Evolutionary conservation across 371 early-diverging fungal genomes (phyloP).

Genomic region (Mucor lusitanicus): DNA sequence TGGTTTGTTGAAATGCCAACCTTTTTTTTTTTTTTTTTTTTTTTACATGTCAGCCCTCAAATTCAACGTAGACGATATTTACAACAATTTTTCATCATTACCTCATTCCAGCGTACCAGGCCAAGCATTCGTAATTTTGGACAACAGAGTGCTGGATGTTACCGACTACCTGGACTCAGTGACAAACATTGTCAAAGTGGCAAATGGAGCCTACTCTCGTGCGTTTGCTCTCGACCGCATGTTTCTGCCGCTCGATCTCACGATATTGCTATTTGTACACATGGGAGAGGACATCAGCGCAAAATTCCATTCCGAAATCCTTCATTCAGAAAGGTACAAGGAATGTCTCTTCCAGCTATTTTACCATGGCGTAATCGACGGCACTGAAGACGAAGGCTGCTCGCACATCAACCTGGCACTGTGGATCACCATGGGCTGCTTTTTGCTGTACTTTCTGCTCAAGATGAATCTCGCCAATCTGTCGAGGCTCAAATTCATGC

Average conservation of each 20-base stretch:
- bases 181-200: slow-evolving; percentile 37
- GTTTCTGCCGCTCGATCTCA: slow-evolving; percentile 49
- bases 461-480: slow-evolving; percentile 49
- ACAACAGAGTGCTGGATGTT: slow-evolving; percentile 42
- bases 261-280: slow-evolving; percentile 28
- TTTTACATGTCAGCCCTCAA: slow-evolving; percentile 11
- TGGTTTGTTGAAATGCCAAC: too few species aligned
- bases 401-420: slow-evolving; percentile 38
- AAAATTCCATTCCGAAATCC: slow-evolving; percentile 27
- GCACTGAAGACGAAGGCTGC: slow-evolving; percentile 28
- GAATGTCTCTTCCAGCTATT: slow-evolving; percentile 40
- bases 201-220: slow-evolving; percentile 34
- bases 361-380: slow-evolving; percentile 33
- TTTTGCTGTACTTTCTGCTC: slow-evolving; percentile 40
- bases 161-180: slow-evolving; percentile 41
- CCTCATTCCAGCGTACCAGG: slow-evolving; percentile 9
- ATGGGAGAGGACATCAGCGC: slow-evolving; percentile 44
- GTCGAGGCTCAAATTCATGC: slow-evolving; percentile 38
- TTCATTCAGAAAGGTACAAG: slow-evolving; percentile 20
- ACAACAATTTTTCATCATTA: slow-evolving; percentile 12
- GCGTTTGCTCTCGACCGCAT: slow-evolving; percentile 48
- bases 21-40: too few species aligned
- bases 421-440: slow-evolving; percentile 48
- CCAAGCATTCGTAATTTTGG: slow-evolving; percentile 38
- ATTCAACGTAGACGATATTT: background rate